phyloP scores from a whole-genome alignment of 2,329 filamentous ascomycete genomes.

The Penicillium sp. region DNA sequence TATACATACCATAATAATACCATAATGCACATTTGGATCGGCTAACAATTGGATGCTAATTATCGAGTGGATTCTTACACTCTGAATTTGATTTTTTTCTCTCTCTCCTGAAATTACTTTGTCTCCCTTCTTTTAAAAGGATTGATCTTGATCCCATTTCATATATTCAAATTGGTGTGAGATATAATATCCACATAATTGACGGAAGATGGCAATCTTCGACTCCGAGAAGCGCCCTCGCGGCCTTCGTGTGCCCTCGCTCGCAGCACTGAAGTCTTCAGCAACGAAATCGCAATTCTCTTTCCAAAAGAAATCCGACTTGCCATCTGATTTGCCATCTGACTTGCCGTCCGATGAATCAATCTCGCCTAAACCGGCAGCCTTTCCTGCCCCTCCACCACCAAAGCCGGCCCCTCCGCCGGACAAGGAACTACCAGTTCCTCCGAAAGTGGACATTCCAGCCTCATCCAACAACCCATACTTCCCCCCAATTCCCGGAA shows the following conservation, averaged over 20 bases:
- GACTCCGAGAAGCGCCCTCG: conserved; percentile 38
- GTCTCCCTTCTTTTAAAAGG: neutral
- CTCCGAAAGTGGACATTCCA: neutral
- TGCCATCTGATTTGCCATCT: conserved; percentile 16
- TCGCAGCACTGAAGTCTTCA: conserved; percentile 31
- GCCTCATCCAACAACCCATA: conserved; percentile 8
- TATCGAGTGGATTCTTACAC: no score
- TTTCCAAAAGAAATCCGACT: conserved; percentile 22
- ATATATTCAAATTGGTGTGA: neutral
- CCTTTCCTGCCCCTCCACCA: conserved; percentile 18
- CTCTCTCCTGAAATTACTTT: neutral
- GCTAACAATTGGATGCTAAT: no score
- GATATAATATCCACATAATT: neutral
- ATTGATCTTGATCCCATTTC: no score
- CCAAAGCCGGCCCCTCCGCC: conserved; percentile 32
- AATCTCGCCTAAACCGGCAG: conserved; percentile 6
- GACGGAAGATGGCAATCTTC: conserved; percentile 31
- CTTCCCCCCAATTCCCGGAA: conserved; percentile 3
- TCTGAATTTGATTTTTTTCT: no score
- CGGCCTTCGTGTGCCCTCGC: conserved; percentile 36
- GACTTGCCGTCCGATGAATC: conserved; percentile 14
- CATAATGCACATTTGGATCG: no score
- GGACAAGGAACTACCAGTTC: conserved; percentile 16
- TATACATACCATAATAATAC: no score
- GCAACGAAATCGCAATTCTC: conserved; percentile 28